Evolutionary conservation across 345 rosid genomes (phyloP).

Genomic region (Lepidium africanum): DNA sequence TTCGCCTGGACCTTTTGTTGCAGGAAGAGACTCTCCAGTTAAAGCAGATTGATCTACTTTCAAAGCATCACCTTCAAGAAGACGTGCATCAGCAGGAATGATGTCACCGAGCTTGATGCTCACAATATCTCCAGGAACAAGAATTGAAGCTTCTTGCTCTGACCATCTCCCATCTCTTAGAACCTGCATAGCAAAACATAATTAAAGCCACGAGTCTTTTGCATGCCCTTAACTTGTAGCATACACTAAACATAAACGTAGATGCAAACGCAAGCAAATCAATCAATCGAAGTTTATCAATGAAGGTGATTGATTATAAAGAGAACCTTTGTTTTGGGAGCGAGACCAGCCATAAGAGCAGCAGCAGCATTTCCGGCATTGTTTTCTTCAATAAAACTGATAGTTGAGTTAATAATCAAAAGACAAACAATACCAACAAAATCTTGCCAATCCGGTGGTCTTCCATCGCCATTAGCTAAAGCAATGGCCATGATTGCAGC

Average conservation of each 20-base stretch:
- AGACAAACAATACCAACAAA: slow-evolving; percentile 56
- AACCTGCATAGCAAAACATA: slow-evolving; percentile 28
- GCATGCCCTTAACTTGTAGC: too few relatives aligned
- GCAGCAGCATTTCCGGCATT: slow-evolving; percentile 92
- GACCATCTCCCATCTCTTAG: slow-evolving; percentile 71
- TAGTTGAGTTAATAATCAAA: slow-evolving; percentile 75
- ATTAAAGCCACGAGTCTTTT: neutral
- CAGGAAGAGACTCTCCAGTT: slow-evolving; percentile 88
- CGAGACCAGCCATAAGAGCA: slow-evolving; percentile 64
- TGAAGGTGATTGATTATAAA: neutral
- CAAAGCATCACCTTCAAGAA: slow-evolving; percentile 76
- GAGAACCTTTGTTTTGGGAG: slow-evolving; percentile 65
- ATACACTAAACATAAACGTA: neutral
- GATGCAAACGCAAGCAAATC: neutral
- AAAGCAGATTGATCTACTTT: slow-evolving; percentile 88
- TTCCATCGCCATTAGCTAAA: slow-evolving; percentile 61
- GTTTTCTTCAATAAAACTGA: slow-evolving; percentile 80
- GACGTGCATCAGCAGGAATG: slow-evolving; percentile 91
- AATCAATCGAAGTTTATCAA: neutral
- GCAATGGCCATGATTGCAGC: slow-evolving; percentile 91
- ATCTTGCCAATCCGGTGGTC: slow-evolving; percentile 73
- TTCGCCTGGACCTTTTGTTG: slow-evolving; percentile 61
- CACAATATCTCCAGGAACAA: slow-evolving; percentile 81
- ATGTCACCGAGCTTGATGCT: slow-evolving; percentile 82
- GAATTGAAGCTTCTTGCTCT: slow-evolving; percentile 68